These are phyloP conservation scores for Pythium apleroticum DNA, from an alignment of 352 stramenopile genomes.

Conservation along the genomic window DNA sequence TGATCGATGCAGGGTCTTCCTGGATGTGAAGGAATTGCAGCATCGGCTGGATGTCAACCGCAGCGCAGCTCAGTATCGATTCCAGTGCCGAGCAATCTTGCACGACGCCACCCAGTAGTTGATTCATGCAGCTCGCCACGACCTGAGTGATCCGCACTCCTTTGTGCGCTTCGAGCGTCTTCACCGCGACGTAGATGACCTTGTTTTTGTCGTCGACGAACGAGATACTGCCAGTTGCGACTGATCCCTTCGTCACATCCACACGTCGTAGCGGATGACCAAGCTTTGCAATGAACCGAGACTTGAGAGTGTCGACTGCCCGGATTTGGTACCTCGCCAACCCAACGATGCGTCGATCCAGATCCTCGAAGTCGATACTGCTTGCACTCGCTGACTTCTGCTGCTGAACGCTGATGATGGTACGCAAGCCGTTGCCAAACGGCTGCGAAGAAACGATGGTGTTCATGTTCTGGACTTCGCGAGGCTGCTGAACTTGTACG, in stretches of 20 bases:
- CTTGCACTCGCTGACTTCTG: constrained; percentile 54
- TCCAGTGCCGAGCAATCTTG: constrained; percentile 66
- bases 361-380: constrained; percentile 58
- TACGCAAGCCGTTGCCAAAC: constrained; percentile 60
- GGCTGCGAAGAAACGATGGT: constrained; percentile 45
- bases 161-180: constrained; percentile 31
- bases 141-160: constrained; percentile 57
- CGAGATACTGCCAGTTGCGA: constrained; percentile 46
- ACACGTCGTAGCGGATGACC: constrained; percentile 44
- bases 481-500: constrained; percentile 20
- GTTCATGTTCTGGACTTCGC: constrained; percentile 51
- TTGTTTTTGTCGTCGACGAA: constrained; percentile 48
- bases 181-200: constrained; percentile 55
- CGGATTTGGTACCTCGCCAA: constrained; percentile 49
- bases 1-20: constrained; percentile 59
- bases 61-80: constrained; percentile 59
- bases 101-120: constrained; percentile 57
- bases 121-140: constrained; percentile 67
- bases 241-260: constrained; percentile 61
- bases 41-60: constrained; percentile 45
- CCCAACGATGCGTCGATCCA: constrained; percentile 58
- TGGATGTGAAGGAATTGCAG: constrained; percentile 63
- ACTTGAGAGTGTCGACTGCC: constrained; percentile 49
- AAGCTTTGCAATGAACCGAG: constrained; percentile 63
- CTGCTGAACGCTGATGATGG: constrained; percentile 64